Evolutionary conservation across 2,329 filamentous ascomycete genomes (phyloP).

Genomic region (Blastomyces parvus): DNA sequence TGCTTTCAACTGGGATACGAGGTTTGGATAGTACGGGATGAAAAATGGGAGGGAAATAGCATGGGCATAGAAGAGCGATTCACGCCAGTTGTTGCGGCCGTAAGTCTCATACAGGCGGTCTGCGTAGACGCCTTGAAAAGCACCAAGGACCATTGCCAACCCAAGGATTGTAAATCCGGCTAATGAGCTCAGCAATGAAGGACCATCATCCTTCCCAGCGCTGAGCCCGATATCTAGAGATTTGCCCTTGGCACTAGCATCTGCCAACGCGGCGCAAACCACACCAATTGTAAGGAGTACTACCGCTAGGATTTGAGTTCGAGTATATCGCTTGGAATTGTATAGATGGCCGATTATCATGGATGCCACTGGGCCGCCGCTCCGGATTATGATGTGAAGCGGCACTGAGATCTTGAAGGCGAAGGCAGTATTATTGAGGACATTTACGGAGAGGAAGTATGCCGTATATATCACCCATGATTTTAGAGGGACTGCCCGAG

Average conservation of each 20-base stretch:
- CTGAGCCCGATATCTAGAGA: slow-evolving; percentile 31
- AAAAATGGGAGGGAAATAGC: slow-evolving; percentile 40
- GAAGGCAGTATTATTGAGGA: slow-evolving; percentile 96
- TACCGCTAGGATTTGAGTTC: slow-evolving; percentile 71
- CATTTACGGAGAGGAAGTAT: slow-evolving; percentile 86
- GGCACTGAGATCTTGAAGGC: slow-evolving; percentile 94
- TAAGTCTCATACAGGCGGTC: slow-evolving; percentile 80
- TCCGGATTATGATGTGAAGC: slow-evolving; percentile 91
- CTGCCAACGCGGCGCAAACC: slow-evolving; percentile 77
- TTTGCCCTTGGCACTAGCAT: slow-evolving; percentile 66
- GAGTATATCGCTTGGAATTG: slow-evolving; percentile 68
- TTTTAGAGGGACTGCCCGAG: slow-evolving; percentile 68
- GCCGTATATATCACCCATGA: slow-evolving; percentile 84
- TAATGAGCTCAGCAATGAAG: slow-evolving; percentile 36
- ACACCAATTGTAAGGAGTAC: slow-evolving; percentile 76
- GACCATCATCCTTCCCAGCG: slow-evolving; percentile 13
- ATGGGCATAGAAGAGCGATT: slow-evolving; percentile 91
- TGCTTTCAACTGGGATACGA: slow-evolving; percentile 29
- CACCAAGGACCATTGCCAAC: slow-evolving; percentile 77
- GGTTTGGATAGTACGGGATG: slow-evolving; percentile 28
- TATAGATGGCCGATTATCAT: slow-evolving; percentile 82
- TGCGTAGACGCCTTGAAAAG: slow-evolving; percentile 90
- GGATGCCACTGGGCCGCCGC: slow-evolving; percentile 90
- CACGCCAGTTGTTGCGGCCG: slow-evolving; percentile 75
- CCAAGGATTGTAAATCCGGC: slow-evolving; percentile 74